phyloP scores from a whole-genome alignment of 73 alveolate genomes.

The Paramecium bursaria region DNA sequence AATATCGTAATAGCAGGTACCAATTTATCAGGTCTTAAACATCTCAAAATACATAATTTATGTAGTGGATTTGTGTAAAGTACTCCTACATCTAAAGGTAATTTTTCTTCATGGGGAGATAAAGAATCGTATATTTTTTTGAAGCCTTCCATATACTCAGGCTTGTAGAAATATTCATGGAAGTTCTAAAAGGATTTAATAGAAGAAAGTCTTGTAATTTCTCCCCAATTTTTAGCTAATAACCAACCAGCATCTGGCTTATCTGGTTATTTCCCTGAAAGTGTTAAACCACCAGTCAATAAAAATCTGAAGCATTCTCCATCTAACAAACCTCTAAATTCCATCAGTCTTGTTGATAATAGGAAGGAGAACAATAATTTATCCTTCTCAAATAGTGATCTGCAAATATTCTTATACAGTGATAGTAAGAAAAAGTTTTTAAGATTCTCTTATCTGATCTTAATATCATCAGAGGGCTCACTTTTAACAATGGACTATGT shows the following conservation, averaged over 20 bases:
- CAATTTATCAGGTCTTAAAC: conserved; percentile 97
- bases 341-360: conserved; percentile 92
- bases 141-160: conserved; percentile 84
- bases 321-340: conserved; percentile 81
- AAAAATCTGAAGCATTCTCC: conserved; percentile 96
- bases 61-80: conserved; percentile 82
- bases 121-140: conserved; percentile 87
- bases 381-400: conserved; percentile 98
- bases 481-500: conserved; percentile 86
- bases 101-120: conserved; percentile 91
- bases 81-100: conserved; percentile 85
- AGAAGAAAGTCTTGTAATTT: conserved; percentile 81
- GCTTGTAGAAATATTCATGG: conserved; percentile 66
- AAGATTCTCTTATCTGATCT: conserved; percentile 88
- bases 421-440: conserved; percentile 91
- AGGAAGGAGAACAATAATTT: conserved; percentile 98
- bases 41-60: conserved; percentile 87
- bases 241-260: conserved; percentile 98
- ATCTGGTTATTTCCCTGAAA: conserved; percentile 96
- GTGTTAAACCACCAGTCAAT: conserved; percentile 99
- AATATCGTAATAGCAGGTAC: conserved; percentile 92
- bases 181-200: conserved; percentile 71
- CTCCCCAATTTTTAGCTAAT: conserved; percentile 95
- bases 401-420: conserved; percentile 95
- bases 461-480: conserved; percentile 91